Evolutionary conservation across 2,329 filamentous ascomycete species (phyloP).

Genomic region (Aspergillus oerlinghausenensis): DNA sequence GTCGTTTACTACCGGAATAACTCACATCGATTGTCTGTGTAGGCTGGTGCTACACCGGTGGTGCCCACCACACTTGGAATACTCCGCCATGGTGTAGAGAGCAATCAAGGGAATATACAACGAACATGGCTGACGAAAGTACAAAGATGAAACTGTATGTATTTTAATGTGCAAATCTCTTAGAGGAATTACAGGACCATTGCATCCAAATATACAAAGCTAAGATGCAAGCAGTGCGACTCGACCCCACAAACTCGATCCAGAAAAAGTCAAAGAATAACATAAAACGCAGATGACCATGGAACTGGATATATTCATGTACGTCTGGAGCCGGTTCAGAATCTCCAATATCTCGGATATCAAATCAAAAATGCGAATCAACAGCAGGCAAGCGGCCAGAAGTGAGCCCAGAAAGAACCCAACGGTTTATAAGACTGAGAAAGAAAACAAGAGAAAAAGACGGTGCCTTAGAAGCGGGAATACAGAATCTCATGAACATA

Average conservation of each 20-base stretch:
- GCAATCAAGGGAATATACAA: neutral
- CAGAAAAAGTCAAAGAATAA: neutral
- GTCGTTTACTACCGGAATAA: neutral
- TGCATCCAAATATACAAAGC: slow-evolving; percentile 5
- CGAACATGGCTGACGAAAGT: neutral
- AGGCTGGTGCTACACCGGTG: neutral
- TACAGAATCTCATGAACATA: neutral
- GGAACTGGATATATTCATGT: neutral
- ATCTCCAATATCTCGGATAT: neutral
- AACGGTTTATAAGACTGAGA: neutral
- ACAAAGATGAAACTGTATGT: neutral
- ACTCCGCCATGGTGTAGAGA: neutral
- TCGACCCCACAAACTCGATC: slow-evolving; percentile 5
- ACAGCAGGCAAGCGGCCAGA: neutral
- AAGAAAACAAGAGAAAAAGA: neutral
- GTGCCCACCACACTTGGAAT: neutral
- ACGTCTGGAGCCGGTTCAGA: neutral
- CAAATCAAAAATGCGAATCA: neutral
- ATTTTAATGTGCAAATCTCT: slow-evolving; percentile 4
- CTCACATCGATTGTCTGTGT: neutral
- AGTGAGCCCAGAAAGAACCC: neutral
- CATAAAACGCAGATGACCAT: neutral
- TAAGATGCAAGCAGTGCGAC: slow-evolving; percentile 2
- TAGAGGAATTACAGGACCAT: neutral
- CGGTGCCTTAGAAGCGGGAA: neutral